Evolutionary conservation across 352 stramenopile species (phyloP), one percentile per base, ranked within the genome.

Genomic region (Pythium scleroteichum): DNA sequence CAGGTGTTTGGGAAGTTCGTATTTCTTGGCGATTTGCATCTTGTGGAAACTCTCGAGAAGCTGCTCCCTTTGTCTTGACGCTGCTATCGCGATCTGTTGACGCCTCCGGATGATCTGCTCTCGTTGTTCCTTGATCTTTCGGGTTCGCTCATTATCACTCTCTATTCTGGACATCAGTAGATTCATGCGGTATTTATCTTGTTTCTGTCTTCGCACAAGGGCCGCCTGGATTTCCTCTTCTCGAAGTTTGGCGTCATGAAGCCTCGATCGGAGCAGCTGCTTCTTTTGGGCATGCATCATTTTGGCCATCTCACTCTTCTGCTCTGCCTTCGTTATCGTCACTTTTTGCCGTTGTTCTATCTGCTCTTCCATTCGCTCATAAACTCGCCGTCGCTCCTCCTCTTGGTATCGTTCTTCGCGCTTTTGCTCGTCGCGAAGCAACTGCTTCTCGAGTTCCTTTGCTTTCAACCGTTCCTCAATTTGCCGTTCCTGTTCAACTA

Each of bases 1-100:
- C 38, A 92, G 41, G 46, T 90, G 67, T 41, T 83, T 76, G 9
- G 79, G 78, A 2, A 92, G 45, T 40, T 87, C 68, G 22, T 82
- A 82, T 44, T 88, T 91, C 41, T 92, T 93, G 5, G 78, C 90
- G 33, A 92, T 72, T 56, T 89, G 87, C 83, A 94, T 91, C 51
- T 86, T 85, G 64, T 92, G 76, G 48, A 94, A 92, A 46, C 70
- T 88, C 13, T 91, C 78, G 4, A 93, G 52, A n/a, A 93, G 77
- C 24, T 92, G 75, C 22, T 85, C 71, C 50, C 91, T 91, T 33
- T 93, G 77, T 0, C 77, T 64, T 19, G 51, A 71, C 4, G 79
- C 79, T 32, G 67, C 66, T 47, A 86, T 75, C 49, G 92, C 87
- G 46, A 91, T 85, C 42, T 88, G 71, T 60, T 91, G 74, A 0